Conservation (phyloP, 129 eudicot genomes). For the Flaveria ramosissima region DNA sequence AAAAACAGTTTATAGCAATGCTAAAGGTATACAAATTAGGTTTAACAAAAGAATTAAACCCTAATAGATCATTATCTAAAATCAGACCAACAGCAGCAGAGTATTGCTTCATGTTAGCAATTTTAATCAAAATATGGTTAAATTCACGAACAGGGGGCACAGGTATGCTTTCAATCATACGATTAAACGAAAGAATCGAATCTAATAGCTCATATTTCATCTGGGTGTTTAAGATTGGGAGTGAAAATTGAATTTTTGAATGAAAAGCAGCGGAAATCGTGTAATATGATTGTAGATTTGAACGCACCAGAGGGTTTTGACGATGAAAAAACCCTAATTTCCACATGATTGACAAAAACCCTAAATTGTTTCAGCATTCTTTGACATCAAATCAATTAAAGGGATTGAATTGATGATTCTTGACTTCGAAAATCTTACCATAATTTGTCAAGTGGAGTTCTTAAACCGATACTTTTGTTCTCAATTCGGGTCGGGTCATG, state of each 20-base stretch:
- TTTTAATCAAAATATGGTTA: conserved; percentile 22
- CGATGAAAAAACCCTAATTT: conserved; percentile 16
- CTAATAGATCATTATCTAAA: conserved; percentile 27
- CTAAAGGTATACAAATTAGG: conserved; percentile 34
- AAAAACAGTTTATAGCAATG: conserved; percentile 39
- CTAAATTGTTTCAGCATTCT: neutral
- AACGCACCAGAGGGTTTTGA: conserved; percentile 13
- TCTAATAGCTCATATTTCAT: conserved; percentile 17
- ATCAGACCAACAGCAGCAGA: conserved; percentile 31
- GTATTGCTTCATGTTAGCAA: conserved; percentile 37
- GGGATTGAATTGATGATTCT: too few species aligned
- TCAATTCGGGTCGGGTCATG: too few species aligned
- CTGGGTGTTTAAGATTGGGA: neutral
- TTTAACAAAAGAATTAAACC: conserved; percentile 12
- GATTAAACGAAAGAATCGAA: conserved; percentile 20
- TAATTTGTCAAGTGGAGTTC: too few species aligned
- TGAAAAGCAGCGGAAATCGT: conserved; percentile 14
- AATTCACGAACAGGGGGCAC: conserved; percentile 21
- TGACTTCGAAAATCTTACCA: too few species aligned
- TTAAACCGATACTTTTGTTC: too few species aligned
- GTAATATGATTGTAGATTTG: neutral
- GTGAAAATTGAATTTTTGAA: neutral
- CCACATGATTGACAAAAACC: conserved; percentile 12
- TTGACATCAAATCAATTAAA: neutral
- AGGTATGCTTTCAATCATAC: conserved; percentile 21